Conservation (phyloP, 73 alveolate species). For the Breviolum minutum region DNA sequence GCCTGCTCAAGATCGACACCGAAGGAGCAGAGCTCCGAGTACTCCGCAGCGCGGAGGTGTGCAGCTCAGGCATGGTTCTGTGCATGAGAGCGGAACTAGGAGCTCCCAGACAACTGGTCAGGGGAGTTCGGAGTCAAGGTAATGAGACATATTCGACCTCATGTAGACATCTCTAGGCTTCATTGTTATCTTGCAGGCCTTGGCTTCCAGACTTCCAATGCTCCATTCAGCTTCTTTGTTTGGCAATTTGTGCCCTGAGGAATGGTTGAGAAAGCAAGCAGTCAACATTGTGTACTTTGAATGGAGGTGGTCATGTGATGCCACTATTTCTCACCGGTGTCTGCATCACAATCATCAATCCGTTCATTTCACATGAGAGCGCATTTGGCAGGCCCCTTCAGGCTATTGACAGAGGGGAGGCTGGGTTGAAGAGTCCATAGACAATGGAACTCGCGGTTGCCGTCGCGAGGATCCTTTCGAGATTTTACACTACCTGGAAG, state of each 20-base stretch:
- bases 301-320: not conserved
- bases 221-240: too few relatives aligned
- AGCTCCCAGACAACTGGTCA: too few relatives aligned
- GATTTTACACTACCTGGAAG: slow-evolving; percentile 5
- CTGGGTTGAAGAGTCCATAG: not conserved
- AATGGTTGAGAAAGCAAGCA: slow-evolving; percentile 7
- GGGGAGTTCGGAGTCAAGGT: too few relatives aligned
- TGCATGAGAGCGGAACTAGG: too few relatives aligned
- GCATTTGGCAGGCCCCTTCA: not conserved
- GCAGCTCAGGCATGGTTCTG: not conserved
- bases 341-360: too few relatives aligned
- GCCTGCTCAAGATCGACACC: slow-evolving; percentile 55
- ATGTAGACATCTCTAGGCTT: too few relatives aligned
- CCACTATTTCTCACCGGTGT: not conserved
- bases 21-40: slow-evolving; percentile 50
- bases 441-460: not conserved
- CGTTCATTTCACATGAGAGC: not conserved
- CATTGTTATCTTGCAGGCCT: too few relatives aligned
- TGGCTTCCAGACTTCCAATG: too few relatives aligned
- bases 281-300: slow-evolving; percentile 12
- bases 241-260: not conserved
- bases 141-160: too few relatives aligned
- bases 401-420: slow-evolving; percentile 3
- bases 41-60: slow-evolving; percentile 35
- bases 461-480: slow-evolving; percentile 4